Percentiles rank a stretch among this genome's conserved stretches.
Evolutionary conservation across 2,329 filamentous ascomycete genomes (phyloP).

Genomic region (Exophiala sideris): DNA sequence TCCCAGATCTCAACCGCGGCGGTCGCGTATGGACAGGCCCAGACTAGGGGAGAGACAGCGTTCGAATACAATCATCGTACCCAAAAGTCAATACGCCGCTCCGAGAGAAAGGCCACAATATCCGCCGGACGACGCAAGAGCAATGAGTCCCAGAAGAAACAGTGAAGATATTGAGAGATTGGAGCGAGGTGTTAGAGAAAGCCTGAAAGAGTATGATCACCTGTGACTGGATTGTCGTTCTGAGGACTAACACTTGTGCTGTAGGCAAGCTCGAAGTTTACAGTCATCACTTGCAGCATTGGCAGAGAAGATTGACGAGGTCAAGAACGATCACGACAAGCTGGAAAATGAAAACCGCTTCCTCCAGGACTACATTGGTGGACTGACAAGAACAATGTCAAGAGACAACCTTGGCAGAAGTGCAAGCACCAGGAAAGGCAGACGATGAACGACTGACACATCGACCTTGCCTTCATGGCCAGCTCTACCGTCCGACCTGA

Average conservation of each 20-base stretch:
- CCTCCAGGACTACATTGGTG: constrained; percentile 94
- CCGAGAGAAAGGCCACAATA: constrained; percentile 71
- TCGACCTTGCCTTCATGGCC: constrained; percentile 1
- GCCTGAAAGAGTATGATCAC: constrained; percentile 56
- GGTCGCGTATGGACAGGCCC: constrained; percentile 56
- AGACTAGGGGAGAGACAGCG: constrained; percentile 70
- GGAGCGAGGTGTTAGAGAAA: constrained; percentile 72
- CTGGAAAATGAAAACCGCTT: constrained; percentile 97
- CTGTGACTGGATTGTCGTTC: constrained; percentile 22
- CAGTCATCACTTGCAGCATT: constrained; percentile 87
- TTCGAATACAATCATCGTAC: constrained; percentile 78
- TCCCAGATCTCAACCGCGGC: constrained; percentile 51
- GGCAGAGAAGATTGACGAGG: constrained; percentile 89
- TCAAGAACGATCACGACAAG: constrained; percentile 93
- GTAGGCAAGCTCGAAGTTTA: constrained; percentile 79
- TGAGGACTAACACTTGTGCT: constrained; percentile 11
- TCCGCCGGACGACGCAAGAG: constrained; percentile 81
- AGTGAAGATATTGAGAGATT: constrained; percentile 87
- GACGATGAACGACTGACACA: constrained; percentile 22
- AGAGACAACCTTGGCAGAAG: constrained; percentile 45
- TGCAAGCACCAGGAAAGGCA: constrained; percentile 25
- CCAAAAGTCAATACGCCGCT: constrained; percentile 69
- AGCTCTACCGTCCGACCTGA: not conserved
- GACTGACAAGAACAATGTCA: constrained; percentile 74
- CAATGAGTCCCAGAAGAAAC: constrained; percentile 90